A percentile compares a stretch with the other conserved stretches of the same genome.
Conservation (phyloP, 148 eudicot genomes). For the Nepenthes mirabilis region DNA sequence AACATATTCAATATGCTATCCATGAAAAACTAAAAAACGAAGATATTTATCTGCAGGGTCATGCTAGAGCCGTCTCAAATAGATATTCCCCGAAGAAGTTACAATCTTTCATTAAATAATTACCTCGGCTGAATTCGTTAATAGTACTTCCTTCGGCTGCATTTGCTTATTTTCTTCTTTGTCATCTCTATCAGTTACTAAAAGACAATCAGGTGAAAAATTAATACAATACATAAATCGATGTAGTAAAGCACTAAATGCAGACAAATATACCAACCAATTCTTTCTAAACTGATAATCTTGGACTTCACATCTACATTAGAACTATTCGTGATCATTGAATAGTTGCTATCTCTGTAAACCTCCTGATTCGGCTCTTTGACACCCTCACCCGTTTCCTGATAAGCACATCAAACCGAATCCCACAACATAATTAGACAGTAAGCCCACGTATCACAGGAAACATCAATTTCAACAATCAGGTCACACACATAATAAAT, state of each 20-base stretch:
- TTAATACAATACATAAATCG: conserved; percentile 3
- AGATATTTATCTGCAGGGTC: no score
- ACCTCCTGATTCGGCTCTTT: conserved; percentile 58
- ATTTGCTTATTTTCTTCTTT: conserved; percentile 19
- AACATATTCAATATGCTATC: no score
- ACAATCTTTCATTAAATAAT: not conserved
- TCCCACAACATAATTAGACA: conserved; percentile 6
- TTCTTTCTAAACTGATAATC: conserved; percentile 12
- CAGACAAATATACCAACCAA: conserved; percentile 30
- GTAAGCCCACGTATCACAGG: conserved; percentile 6
- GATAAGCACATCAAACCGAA: not conserved
- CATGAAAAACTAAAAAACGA: no score
- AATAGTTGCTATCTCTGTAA: conserved; percentile 48
- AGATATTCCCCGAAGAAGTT: not conserved
- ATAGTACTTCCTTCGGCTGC: conserved; percentile 14
- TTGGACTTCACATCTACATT: conserved; percentile 13
- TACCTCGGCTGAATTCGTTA: conserved; percentile 30
- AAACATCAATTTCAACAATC: not conserved
- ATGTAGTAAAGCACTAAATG: not conserved
- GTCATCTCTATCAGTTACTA: conserved; percentile 17
- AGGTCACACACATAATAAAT: not conserved
- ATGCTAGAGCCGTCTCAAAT: no score
- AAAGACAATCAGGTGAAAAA: not conserved
- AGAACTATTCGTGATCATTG: conserved; percentile 20
- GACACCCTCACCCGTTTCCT: conserved; percentile 46